These are phyloP conservation scores for Thalassiosira exigua DNA, from an alignment of 352 stramenopile species.

Conservation along the genomic window DNA sequence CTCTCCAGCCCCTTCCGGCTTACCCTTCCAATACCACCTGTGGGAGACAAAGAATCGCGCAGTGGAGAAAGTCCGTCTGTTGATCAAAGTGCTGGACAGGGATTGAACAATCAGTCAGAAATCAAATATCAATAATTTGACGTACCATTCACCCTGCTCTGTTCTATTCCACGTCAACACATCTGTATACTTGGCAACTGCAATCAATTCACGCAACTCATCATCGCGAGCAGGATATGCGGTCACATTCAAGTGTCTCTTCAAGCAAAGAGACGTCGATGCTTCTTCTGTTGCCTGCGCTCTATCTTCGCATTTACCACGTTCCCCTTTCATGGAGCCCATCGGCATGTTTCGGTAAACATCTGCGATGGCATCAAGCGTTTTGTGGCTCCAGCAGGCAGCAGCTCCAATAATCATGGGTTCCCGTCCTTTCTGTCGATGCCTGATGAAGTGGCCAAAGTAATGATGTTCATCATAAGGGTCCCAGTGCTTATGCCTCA, in stretches of 20 bases:
- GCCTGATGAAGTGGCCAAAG: constrained; percentile 51
- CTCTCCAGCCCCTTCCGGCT: constrained; percentile 37
- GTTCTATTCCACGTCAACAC: constrained; percentile 54
- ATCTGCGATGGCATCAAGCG: constrained; percentile 46
- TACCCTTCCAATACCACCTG: constrained; percentile 59
- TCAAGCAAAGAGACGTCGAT: constrained; percentile 39
- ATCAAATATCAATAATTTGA: no score
- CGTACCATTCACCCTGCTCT: constrained; percentile 59
- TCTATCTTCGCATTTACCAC: constrained; percentile 55
- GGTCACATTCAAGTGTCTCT: constrained; percentile 50
- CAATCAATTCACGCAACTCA: constrained; percentile 48
- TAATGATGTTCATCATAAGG: constrained; percentile 52
- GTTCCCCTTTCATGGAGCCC: constrained; percentile 31
- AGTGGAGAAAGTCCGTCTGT: no score
- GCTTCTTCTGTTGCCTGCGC: constrained; percentile 51
- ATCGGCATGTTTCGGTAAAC: constrained; percentile 59
- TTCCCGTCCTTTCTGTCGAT: constrained; percentile 14
- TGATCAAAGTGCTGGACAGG: no score
- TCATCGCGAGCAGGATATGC: constrained; percentile 42
- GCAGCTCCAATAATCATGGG: constrained; percentile 52
- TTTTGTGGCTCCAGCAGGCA: constrained; percentile 50
- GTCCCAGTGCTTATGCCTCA: constrained; percentile 50
- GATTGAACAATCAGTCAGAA: no score
- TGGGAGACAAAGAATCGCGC: no score
- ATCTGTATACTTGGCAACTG: constrained; percentile 21